phyloP scores from a whole-genome alignment of 192 early-diverging fungal species.

The Rhizophagus prolifer region DNA sequence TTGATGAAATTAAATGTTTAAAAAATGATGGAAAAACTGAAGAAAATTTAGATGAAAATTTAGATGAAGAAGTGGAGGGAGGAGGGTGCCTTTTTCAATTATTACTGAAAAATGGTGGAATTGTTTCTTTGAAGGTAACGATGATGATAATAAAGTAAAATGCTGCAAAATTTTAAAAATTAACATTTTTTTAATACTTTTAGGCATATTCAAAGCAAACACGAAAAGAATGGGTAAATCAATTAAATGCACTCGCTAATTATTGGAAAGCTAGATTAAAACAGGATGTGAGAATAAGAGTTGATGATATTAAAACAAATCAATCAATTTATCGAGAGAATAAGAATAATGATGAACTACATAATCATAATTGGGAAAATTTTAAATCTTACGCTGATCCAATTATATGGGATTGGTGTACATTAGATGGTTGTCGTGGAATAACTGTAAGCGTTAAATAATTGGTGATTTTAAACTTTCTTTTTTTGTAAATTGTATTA shows the following conservation, averaged over 20 bases:
- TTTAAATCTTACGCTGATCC: not conserved
- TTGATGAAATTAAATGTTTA: not conserved
- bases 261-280: slow-evolving; percentile 35
- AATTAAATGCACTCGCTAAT: slow-evolving; percentile 12
- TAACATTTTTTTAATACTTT: not conserved
- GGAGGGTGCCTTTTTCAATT: not conserved
- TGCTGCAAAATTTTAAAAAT: too few species aligned
- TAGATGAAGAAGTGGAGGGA: not conserved
- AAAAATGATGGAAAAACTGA: not conserved
- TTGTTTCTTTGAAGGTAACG: not conserved
- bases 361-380: not conserved
- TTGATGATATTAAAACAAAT: slow-evolving; percentile 30
- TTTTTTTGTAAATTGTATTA: not conserved
- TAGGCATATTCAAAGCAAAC: slow-evolving; percentile 3
- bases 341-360: not conserved
- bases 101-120: not conserved
- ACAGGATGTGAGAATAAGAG: slow-evolving; percentile 30
- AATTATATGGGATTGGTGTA: not conserved
- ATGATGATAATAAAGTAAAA: too few species aligned
- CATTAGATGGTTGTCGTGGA: not conserved
- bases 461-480: too few species aligned
- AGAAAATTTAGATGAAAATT: not conserved
- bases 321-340: slow-evolving; percentile 13
- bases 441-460: not conserved
- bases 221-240: not conserved